Conservation (phyloP, 2,329 filamentous ascomycete genomes). For the Aspergillus brunneoviolaceus region DNA sequence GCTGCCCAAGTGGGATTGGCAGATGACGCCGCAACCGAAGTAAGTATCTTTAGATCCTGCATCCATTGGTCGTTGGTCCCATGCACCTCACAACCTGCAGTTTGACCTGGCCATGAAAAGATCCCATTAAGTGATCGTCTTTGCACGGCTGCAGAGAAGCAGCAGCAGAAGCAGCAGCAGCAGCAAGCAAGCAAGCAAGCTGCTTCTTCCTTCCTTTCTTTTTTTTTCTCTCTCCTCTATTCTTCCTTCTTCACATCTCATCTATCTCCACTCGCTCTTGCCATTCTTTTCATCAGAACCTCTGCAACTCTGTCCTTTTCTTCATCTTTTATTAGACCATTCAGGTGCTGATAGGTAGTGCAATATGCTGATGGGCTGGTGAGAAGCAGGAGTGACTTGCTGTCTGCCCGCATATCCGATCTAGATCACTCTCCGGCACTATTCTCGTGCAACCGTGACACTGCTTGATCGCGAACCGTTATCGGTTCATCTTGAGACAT, state of each 20-base stretch:
- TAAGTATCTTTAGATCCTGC: too few species aligned
- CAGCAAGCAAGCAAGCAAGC: neutral
- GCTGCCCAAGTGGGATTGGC: neutral
- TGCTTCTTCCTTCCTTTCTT: neutral
- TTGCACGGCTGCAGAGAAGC: neutral
- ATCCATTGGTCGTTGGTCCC: too few species aligned
- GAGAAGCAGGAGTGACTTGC: neutral
- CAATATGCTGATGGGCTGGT: too few species aligned
- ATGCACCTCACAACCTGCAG: neutral
- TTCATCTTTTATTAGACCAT: too few species aligned
- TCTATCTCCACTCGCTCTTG: neutral
- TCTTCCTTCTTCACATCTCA: too few species aligned
- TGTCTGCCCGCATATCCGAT: neutral
- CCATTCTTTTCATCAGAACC: neutral
- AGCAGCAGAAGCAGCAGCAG: neutral
- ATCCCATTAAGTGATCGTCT: neutral
- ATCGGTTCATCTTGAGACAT: neutral
- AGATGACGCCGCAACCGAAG: neutral
- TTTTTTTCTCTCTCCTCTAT: neutral
- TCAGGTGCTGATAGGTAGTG: too few species aligned
- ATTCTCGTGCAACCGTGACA: neutral
- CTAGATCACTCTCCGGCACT: neutral
- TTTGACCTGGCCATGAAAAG: neutral
- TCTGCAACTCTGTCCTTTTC: too few species aligned
- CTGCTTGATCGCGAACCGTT: neutral